Conservation (phyloP, 169 alveolate species). For the Babesia ovis region DNA sequence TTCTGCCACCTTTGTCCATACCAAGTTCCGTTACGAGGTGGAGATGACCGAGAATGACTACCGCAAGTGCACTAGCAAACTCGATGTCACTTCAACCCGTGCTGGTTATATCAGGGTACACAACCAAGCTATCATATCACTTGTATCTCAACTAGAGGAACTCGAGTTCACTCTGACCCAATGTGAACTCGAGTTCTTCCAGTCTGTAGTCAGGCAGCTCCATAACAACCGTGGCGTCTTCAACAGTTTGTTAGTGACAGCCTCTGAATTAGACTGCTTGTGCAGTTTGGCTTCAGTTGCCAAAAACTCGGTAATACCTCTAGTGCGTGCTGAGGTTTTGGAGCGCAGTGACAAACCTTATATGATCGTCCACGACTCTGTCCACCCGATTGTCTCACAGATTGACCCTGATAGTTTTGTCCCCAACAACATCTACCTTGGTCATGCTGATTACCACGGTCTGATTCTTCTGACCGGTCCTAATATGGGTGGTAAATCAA, state of each 20-base stretch:
- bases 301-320: slow-evolving; percentile 35
- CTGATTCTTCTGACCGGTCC: slow-evolving; percentile 97
- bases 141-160: slow-evolving; percentile 48
- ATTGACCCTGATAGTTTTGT: slow-evolving; percentile 68
- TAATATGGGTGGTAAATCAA: slow-evolving; percentile 99
- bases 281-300: slow-evolving; percentile 82
- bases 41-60: slow-evolving; percentile 84
- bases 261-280: slow-evolving; percentile 92
- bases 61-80: slow-evolving; percentile 41
- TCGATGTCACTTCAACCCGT: slow-evolving; percentile 91
- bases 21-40: slow-evolving; percentile 89
- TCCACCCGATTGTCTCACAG: slow-evolving; percentile 54
- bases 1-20: slow-evolving; percentile 73
- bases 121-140: slow-evolving; percentile 70
- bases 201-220: slow-evolving; percentile 25
- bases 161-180: slow-evolving; percentile 79
- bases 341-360: slow-evolving; percentile 33
- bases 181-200: slow-evolving; percentile 71
- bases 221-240: slow-evolving; percentile 54
- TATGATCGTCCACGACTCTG: slow-evolving; percentile 20
- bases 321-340: slow-evolving; percentile 35
- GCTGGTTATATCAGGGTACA: slow-evolving; percentile 89
- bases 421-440: slow-evolving; percentile 79
- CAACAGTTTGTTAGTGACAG: slow-evolving; percentile 72
- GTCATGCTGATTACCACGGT: slow-evolving; percentile 24